phyloP scores from a whole-genome alignment of 768 basidiomycete genomes.

The Termitomyces sp. region DNA sequence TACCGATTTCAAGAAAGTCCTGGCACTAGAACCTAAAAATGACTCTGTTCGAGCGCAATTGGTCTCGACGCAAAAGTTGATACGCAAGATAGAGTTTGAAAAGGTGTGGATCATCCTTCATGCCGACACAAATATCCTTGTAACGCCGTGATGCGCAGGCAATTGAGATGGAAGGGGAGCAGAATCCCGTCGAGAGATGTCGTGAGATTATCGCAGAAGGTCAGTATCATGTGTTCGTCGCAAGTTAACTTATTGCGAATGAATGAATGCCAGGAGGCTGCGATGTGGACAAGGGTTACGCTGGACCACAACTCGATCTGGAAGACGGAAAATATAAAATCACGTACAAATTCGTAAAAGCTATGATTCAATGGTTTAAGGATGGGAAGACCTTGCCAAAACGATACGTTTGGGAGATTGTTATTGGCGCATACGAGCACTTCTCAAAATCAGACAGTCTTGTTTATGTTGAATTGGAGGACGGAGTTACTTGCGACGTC shows the following conservation, averaged over 20 bases:
- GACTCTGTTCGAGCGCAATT: slow-evolving; percentile 76
- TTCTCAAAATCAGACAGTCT: slow-evolving; percentile 79
- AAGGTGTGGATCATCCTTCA: slow-evolving; percentile 47
- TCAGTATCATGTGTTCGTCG: slow-evolving; percentile 22
- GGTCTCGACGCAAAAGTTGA: slow-evolving; percentile 85
- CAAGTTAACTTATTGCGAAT: not conserved
- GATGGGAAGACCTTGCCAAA: slow-evolving; percentile 88
- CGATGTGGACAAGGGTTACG: slow-evolving; percentile 67
- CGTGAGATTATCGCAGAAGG: slow-evolving; percentile 77
- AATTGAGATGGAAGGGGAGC: slow-evolving; percentile 90
- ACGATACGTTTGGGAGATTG: slow-evolving; percentile 94
- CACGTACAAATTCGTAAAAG: slow-evolving; percentile 72
- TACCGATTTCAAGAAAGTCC: slow-evolving; percentile 81
- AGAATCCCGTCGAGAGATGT: slow-evolving; percentile 72
- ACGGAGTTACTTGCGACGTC: slow-evolving; percentile 84
- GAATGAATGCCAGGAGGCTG: slow-evolving; percentile 59
- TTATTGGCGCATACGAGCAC: slow-evolving; percentile 76
- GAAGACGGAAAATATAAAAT: slow-evolving; percentile 70
- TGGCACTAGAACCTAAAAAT: slow-evolving; percentile 84
- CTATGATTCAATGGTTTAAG: slow-evolving; percentile 92
- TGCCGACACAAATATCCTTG: not conserved
- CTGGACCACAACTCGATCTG: slow-evolving; percentile 66
- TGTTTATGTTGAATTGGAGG: slow-evolving; percentile 68
- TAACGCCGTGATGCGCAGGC: slow-evolving; percentile 44
- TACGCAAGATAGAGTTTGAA: slow-evolving; percentile 88